Percentiles rank a stretch among this genome's conserved stretches.
These are phyloP conservation scores for Coemansia sp. DNA, from an alignment of 192 early-diverging fungal genomes.

Conservation along the genomic window DNA sequence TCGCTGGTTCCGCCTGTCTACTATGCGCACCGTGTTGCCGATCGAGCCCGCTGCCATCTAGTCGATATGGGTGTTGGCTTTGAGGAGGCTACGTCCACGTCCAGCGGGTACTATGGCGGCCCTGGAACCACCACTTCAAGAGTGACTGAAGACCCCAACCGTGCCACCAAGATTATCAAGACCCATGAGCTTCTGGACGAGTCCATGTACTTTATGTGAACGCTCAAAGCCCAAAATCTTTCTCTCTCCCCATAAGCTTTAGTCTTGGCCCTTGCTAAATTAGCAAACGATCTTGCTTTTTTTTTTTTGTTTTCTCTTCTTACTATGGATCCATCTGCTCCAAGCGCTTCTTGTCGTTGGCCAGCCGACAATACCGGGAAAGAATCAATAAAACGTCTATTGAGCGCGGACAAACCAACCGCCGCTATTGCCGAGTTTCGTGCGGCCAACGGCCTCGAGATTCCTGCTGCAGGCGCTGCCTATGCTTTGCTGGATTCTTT, in stretches of 20 bases:
- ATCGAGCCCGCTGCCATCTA: constrained; percentile 79
- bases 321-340: too few species aligned
- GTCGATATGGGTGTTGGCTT: constrained; percentile 39
- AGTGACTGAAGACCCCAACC: constrained; percentile 6
- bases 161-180: constrained; percentile 23
- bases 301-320: too few species aligned
- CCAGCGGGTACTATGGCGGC: constrained; percentile 34
- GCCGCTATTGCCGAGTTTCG: constrained; percentile 31
- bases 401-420: constrained; percentile 33
- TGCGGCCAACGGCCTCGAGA: constrained; percentile 20
- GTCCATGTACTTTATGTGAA: constrained; percentile 38
- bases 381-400: constrained; percentile 37
- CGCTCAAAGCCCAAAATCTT: not conserved
- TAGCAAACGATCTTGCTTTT: too few species aligned
- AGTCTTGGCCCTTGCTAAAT: too few species aligned
- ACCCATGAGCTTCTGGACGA: constrained; percentile 13
- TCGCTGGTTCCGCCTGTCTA: constrained; percentile 87
- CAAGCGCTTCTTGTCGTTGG: not conserved
- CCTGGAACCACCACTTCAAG: constrained; percentile 12
- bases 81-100: constrained; percentile 34
- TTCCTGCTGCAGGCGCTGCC: constrained; percentile 34
- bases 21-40: constrained; percentile 90
- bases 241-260: not conserved
- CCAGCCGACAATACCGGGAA: constrained; percentile 22
- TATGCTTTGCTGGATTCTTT: constrained; percentile 40